Base-by-base conservation (phyloP, 1,139 yeast species). In the Yamadazyma trypodendri region DNA sequence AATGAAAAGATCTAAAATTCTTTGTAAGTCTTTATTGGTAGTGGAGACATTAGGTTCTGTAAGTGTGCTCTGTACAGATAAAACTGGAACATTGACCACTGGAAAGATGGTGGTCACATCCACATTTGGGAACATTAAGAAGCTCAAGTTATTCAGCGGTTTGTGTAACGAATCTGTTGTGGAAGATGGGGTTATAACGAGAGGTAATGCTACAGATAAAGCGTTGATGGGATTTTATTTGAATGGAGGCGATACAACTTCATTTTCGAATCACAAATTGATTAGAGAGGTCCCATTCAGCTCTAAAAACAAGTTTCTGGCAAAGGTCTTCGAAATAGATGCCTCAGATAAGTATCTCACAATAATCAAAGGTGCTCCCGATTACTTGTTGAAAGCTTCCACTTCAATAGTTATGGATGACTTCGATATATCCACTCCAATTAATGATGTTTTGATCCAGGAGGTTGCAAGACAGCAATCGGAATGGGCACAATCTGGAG, bases 361-460 rank as follows among this genome's bases (percentile, higher is more conserved):
- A 37, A 55, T 68, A 24, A 57, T 72, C 34, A 74, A 74, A 50
- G 78, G 79, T 34, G 79, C 79, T 1, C 79, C 79, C 2, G 79
- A 74, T 50, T 63, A 71, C 31, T 54, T 74, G 28, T 41, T 72
- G 33, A 50, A 58, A 8, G 60, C 57, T 32, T 68, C 76, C 44
- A 41, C 58, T 10, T 46, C 13, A 10, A 9, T 17, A 3, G 12
- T 28, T 11, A 12, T 12, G 23, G 23, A 42, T 15, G 48, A 51
- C 21, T 41, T 57, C 41, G 44, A 52, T 23, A 47, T 50, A 23
- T 44, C 48, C 9, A 41, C 43, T 5, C 34, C 38, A 14, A 30
- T 39, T 10, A 46, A 47, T 28, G 48, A 40, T 4, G 46, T 41
- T 2, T 31, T 46, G 4, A 49, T 45, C 31, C 42, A 41, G 2